Percentiles rank a stretch among this genome's conserved stretches.
These are phyloP conservation scores for Posidonia australis DNA, from an alignment of 106 monocot genomes.

Conservation along the genomic window DNA sequence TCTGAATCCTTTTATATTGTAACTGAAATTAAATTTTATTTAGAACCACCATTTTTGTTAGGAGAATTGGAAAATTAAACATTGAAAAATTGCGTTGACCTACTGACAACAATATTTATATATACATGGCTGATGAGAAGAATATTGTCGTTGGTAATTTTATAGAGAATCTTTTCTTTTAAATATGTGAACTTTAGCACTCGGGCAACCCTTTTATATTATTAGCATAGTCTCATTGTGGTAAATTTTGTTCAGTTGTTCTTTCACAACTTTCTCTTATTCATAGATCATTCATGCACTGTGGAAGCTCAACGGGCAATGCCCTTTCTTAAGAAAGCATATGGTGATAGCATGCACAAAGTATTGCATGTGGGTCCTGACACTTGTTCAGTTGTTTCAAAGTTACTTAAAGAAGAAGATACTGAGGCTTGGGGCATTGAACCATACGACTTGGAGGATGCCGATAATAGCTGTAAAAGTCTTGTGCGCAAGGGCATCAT, in stretches of 20 bases:
- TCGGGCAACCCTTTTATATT: background rate
- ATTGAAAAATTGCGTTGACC: no score
- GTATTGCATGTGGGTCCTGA: slow-evolving; percentile 88
- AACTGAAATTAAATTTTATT: background rate
- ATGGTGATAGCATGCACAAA: slow-evolving; percentile 62
- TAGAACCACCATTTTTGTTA: background rate
- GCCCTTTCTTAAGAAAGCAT: slow-evolving; percentile 70
- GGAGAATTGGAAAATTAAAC: background rate
- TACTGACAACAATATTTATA: no score
- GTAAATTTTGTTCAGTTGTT: background rate
- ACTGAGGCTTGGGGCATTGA: slow-evolving; percentile 84
- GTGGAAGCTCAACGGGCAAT: slow-evolving; percentile 58
- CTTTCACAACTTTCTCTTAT: background rate
- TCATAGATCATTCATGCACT: slow-evolving; percentile 59
- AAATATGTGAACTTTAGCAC: background rate
- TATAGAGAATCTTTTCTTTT: background rate
- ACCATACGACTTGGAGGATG: slow-evolving; percentile 87
- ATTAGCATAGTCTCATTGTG: background rate
- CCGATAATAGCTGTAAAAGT: slow-evolving; percentile 67
- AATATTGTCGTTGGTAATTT: background rate
- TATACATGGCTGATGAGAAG: no score
- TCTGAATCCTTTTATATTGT: no score
- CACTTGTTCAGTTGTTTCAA: slow-evolving; percentile 62
- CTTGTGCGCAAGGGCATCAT: slow-evolving; percentile 88
- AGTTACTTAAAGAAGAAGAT: slow-evolving; percentile 66